Evolutionary conservation across 1,284 basidiomycete species (phyloP), one percentile per base, ranked within the genome.

Genomic region (Moniliophthora roreri): DNA sequence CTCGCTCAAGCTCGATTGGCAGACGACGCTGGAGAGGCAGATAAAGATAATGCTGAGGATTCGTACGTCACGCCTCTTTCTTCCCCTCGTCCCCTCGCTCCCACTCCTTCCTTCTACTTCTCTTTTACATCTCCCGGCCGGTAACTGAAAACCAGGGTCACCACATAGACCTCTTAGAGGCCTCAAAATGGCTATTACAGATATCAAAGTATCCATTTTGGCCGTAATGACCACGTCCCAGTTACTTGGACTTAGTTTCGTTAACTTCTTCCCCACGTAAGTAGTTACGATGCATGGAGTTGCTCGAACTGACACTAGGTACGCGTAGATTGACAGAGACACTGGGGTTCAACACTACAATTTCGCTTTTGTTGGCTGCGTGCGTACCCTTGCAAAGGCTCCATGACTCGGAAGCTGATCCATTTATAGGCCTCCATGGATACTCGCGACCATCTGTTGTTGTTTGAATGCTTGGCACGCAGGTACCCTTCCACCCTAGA

Each of bases 11-110:
- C 82, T 0, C 81, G 90, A 6, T 76, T 92, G 28, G 78, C 85
- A 0, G 88, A 91, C 64, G 89, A 91, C 63, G 82, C 80, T n/a
- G 87, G 87, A 1, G 86, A 87, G 67, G 82, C 83, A 0, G 85
- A 88, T 57, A 69, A 79, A 56, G 85, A 86, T 60, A 75, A 75
- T 38, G 64, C 65, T 0, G 66, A 78, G 41, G 78, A 82, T 32
- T 55, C 53, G 53, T 55, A 49, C 20, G 34, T 20, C 18, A 32
- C 21, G 42, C 48, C 11, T 9, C 24, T 44, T 11, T 32, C 11
- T 11, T 32, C 7, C 11, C 28, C 28, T 6, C 6, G 28, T 6
- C 28, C 28, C 28, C n/a, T n/a, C n/a, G n/a, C n/a, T n/a, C n/a
- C n/a, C n/a, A n/a, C n/a, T n/a, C n/a, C n/a, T n/a, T n/a, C n/a